These are phyloP conservation scores for Aspergillus incahuasiensis DNA, from an alignment of 495 filamentous ascomycete species.

Conservation along the genomic window DNA sequence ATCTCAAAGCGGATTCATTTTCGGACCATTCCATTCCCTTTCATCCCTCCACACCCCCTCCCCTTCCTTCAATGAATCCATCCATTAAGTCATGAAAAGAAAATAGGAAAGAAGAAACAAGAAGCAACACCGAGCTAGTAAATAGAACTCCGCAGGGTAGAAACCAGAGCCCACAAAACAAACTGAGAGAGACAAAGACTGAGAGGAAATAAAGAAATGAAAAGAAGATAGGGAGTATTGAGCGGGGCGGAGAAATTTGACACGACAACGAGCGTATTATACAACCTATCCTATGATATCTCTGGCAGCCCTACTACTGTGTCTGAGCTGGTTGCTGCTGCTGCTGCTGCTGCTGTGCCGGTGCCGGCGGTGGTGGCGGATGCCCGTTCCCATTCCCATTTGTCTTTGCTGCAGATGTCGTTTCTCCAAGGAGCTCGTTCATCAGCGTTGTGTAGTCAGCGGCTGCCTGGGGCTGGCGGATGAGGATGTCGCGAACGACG, in stretches of 20 bases:
- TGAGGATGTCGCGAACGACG: slow-evolving; percentile 56
- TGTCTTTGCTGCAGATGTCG: slow-evolving; percentile 14
- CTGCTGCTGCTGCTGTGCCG: slow-evolving; percentile 17
- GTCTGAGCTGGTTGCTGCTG: background rate
- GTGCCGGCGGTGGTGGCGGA: slow-evolving; percentile 22
- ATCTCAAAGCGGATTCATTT: slow-evolving; percentile 3
- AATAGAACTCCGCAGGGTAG: no score
- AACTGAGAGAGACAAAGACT: no score
- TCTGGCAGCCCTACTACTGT: background rate
- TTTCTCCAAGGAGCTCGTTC: slow-evolving; percentile 35
- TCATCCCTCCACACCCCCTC: background rate
- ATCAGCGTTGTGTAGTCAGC: slow-evolving; percentile 34
- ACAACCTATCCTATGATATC: slow-evolving; percentile 13
- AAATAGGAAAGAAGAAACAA: background rate
- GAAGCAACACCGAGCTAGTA: slow-evolving; percentile 2
- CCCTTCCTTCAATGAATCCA: background rate
- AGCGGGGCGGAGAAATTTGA: no score
- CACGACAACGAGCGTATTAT: slow-evolving; percentile 1
- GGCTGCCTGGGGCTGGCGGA: slow-evolving; percentile 45
- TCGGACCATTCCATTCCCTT: background rate
- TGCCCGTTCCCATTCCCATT: slow-evolving; percentile 23
- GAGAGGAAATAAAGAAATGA: background rate
- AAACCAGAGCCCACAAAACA: background rate
- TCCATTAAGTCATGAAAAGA: background rate
- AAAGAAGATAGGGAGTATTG: slow-evolving; percentile 8